These are phyloP conservation scores for Lonicera japonica DNA, from an alignment of 129 eudicot genomes.

Conservation along the genomic window DNA sequence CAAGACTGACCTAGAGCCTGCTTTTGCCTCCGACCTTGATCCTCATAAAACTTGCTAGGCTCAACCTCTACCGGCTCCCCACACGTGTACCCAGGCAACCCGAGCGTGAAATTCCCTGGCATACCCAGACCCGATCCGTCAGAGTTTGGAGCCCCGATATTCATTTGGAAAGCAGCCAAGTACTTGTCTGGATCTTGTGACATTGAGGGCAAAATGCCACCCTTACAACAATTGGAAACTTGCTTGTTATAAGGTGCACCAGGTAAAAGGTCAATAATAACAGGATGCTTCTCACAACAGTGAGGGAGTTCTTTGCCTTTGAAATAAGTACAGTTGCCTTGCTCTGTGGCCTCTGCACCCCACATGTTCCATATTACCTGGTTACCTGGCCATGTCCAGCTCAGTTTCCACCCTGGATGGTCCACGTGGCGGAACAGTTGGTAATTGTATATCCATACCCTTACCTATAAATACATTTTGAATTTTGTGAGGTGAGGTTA, in stretches of 20 bases:
- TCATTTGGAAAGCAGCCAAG: slow-evolving; percentile 59
- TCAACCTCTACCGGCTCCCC: slow-evolving; percentile 47
- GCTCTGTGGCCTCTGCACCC: slow-evolving; percentile 85
- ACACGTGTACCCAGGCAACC: slow-evolving; percentile 72
- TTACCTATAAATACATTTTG: too few species aligned
- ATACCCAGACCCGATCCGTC: background rate
- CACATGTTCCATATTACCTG: slow-evolving; percentile 63
- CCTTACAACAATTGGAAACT: slow-evolving; percentile 70
- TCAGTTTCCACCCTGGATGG: slow-evolving; percentile 70
- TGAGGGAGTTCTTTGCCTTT: slow-evolving; percentile 43
- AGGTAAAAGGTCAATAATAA: slow-evolving; percentile 72
- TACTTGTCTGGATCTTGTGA: slow-evolving; percentile 40
- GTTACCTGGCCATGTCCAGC: slow-evolving; percentile 62
- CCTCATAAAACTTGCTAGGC: slow-evolving; percentile 45
- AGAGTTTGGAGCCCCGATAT: slow-evolving; percentile 12
- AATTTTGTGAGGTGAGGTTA: too few species aligned
- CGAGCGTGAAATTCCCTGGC: slow-evolving; percentile 53
- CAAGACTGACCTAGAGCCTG: slow-evolving; percentile 57
- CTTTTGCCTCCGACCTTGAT: slow-evolving; percentile 64
- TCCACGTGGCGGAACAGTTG: slow-evolving; percentile 70
- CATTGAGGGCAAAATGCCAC: slow-evolving; percentile 61
- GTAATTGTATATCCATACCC: slow-evolving; percentile 51
- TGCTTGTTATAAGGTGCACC: slow-evolving; percentile 54
- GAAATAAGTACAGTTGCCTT: slow-evolving; percentile 52
- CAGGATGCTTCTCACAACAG: slow-evolving; percentile 60